A percentile compares a stretch with the other conserved stretches of the same genome.
Evolutionary conservation across 192 early-diverging fungal genomes (phyloP).

Genomic region (Backusella australiensis): DNA sequence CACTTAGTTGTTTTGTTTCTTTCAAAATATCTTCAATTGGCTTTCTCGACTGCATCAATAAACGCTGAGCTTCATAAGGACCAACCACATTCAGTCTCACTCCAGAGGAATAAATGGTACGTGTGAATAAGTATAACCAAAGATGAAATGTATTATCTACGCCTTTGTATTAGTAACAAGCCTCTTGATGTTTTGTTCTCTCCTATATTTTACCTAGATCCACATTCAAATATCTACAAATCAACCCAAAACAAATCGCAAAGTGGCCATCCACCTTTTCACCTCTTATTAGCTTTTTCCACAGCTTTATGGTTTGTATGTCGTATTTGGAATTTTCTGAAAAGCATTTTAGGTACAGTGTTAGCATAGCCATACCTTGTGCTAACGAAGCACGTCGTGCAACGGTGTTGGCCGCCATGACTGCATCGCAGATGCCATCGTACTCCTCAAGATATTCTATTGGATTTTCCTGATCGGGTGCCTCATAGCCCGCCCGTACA

Average conservation of each 20-base stretch:
- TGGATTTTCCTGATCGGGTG: constrained; percentile 27
- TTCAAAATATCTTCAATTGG: constrained; percentile 46
- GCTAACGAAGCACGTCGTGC: constrained; percentile 64
- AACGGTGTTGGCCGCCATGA: constrained; percentile 51
- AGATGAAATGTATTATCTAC: constrained; percentile 70
- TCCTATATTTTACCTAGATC: constrained; percentile 44
- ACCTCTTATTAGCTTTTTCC: constrained; percentile 35
- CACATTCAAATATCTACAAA: constrained; percentile 54
- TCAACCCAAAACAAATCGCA: constrained; percentile 75
- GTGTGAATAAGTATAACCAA: constrained; percentile 82
- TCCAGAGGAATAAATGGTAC: constrained; percentile 82
- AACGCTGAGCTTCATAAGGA: constrained; percentile 82
- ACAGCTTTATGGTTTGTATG: constrained; percentile 27
- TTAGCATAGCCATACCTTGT: constrained; percentile 69
- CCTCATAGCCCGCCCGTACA: constrained; percentile 54
- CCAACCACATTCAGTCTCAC: constrained; percentile 88
- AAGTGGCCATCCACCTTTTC: constrained; percentile 66
- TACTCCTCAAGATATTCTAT: constrained; percentile 23
- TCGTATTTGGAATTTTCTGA: constrained; percentile 17
- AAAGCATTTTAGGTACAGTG: constrained; percentile 63
- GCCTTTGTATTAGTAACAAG: not conserved
- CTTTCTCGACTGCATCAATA: constrained; percentile 60
- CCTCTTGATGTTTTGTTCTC: not conserved
- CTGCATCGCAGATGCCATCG: constrained; percentile 34
- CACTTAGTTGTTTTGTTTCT: constrained; percentile 46